A percentile compares a stretch with the other conserved stretches of the same genome.
Conservation (phyloP, 2,329 filamentous ascomycete genomes). For the Cladosporium sp. region DNA sequence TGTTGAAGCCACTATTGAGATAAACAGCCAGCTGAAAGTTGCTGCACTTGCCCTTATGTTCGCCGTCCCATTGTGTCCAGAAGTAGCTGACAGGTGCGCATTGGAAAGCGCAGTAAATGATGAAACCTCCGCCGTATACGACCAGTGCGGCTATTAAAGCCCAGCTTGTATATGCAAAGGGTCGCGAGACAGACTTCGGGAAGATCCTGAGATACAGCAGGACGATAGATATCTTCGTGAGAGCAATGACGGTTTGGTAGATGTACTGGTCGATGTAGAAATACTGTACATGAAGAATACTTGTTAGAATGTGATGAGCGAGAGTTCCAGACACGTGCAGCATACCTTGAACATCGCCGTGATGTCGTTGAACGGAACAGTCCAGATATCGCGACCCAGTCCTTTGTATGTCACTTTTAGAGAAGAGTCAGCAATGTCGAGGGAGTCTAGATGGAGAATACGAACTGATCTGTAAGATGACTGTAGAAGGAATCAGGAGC, state of each 20-base stretch:
- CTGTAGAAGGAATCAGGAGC: neutral
- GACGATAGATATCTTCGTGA: slow-evolving; percentile 5
- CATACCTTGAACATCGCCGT: slow-evolving; percentile 5
- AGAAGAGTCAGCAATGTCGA: neutral
- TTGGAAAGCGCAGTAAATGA: neutral
- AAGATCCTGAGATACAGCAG: neutral
- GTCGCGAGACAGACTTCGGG: neutral
- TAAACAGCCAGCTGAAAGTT: neutral
- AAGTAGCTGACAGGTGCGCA: neutral
- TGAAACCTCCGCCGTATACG: neutral
- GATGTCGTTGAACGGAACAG: neutral
- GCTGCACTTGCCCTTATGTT: neutral
- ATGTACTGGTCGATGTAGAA: slow-evolving; percentile 6
- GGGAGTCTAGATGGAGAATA: neutral
- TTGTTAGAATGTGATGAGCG: neutral
- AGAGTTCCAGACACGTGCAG: too few relatives aligned
- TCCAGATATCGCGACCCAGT: neutral
- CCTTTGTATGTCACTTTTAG: neutral
- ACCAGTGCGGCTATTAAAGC: neutral
- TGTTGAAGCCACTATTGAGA: neutral
- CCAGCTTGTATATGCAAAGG: neutral
- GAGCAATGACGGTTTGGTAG: neutral
- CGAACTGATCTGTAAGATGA: slow-evolving; percentile 2
- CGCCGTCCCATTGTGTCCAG: slow-evolving; percentile 2
- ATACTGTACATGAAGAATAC: neutral